Base-by-base conservation (phyloP, 768 basidiomycete genomes). In the Boletus rubroflammeus region DNA sequence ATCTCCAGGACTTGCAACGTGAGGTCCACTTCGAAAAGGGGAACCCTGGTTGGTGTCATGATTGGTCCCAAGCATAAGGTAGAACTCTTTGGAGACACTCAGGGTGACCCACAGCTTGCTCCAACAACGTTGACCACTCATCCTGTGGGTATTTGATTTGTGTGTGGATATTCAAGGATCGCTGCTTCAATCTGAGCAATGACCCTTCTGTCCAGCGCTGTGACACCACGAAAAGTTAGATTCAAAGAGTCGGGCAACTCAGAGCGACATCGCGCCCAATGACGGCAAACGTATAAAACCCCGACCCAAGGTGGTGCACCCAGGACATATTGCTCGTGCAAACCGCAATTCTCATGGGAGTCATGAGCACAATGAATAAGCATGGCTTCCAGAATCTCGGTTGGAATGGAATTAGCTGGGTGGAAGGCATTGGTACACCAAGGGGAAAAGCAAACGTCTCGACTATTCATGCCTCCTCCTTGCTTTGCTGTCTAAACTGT, bases 191-290 rank as follows among this genome's bases (percentile, higher is more conserved):
- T 15, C 76, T 68, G 25, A 57, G 62, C 25, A 78, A 46, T 72
- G 76, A 75, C 60, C 73, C 73, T 39, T 72, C 61, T 11, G 67
- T 68, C 73, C 74, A 74, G 35, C 53, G 58, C 3, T 67, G 67
- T 14, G 63, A 67, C 1, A 52, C 54, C 29, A 74, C 68, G 13
- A 69, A 56, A 19, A 69, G 65, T 31, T 58, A 60, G 13, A 34
- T 68, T 76, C 76, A 78, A 40, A 78, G 65, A 19, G 41, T 55
- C 2, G 74, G 70, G 43, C 64, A 72, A 34, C 61, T 67, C 6
- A 77, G 55, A 7, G 76, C 76, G 2, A 78, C 71, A 0, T 68
- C 47, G 21, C 78, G 71, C 43, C 76, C 75, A 79, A 48, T 74
- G 69, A 25, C 36, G 29, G 11, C n/a, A 59, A n/a, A 60, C 48